Percentiles rank a stretch among this genome's conserved stretches.
These are phyloP conservation scores for Alternaria burnsii DNA, from an alignment of 2,329 filamentous ascomycete species.

Conservation along the genomic window DNA sequence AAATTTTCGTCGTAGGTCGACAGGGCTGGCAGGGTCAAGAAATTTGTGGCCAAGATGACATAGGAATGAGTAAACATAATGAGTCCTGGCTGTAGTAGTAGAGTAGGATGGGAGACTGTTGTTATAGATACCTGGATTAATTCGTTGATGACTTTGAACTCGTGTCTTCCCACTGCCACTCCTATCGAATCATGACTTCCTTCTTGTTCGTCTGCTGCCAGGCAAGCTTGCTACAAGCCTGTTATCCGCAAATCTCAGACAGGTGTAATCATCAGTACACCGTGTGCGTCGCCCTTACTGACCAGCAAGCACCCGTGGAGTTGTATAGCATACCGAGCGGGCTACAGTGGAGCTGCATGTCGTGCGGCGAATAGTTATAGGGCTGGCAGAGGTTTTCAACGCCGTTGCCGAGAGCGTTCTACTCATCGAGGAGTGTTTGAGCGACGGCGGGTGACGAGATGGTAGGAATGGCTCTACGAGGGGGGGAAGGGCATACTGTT, in stretches of 20 bases:
- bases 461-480: neutral
- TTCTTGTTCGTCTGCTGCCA: neutral
- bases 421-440: neutral
- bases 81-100: neutral
- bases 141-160: neutral
- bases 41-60: neutral
- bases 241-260: neutral
- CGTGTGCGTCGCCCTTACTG: neutral
- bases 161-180: neutral
- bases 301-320: neutral
- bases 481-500: neutral
- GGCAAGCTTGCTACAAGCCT: neutral
- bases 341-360: neutral
- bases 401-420: neutral
- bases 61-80: neutral
- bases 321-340: neutral
- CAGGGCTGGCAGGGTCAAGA: slow-evolving; percentile 3
- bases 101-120: neutral
- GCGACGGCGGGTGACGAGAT: neutral
- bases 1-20: neutral
- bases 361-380: neutral
- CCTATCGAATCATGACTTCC: neutral
- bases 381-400: neutral
- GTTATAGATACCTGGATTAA: slow-evolving; percentile 4
- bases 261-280: neutral